Evolutionary conservation across 1,139 yeast genomes (phyloP).

Genomic region (Yamadazyma pseudoaaseri): DNA sequence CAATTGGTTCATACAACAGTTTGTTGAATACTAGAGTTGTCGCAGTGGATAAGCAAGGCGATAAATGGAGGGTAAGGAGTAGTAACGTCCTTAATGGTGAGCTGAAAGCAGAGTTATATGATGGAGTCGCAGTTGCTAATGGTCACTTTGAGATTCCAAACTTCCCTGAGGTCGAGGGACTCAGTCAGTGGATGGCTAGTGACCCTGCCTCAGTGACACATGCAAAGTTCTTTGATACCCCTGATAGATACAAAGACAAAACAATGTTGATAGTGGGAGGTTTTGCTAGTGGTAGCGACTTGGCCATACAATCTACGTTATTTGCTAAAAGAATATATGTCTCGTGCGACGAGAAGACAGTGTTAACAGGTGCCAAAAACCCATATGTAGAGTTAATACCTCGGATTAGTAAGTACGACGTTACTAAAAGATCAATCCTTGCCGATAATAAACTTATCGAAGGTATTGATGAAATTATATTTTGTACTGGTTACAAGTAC

Average conservation of each 20-base stretch:
- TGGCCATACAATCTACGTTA: slow-evolving; percentile 37
- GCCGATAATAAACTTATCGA: slow-evolving; percentile 25
- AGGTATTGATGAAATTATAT: slow-evolving; percentile 38
- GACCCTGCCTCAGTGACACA: slow-evolving; percentile 37
- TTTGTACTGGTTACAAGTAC: slow-evolving; percentile 51
- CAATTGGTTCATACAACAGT: slow-evolving; percentile 22
- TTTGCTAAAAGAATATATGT: slow-evolving; percentile 16
- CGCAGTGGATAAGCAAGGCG: slow-evolving; percentile 15
- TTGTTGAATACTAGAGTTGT: slow-evolving; percentile 6
- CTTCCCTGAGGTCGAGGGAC: slow-evolving; percentile 43
- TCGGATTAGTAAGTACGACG: slow-evolving; percentile 29
- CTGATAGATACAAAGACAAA: slow-evolving; percentile 28
- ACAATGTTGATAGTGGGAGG: slow-evolving; percentile 44
- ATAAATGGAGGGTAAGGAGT: slow-evolving; percentile 20
- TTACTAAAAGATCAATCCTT: slow-evolving; percentile 22
- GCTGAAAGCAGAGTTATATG: slow-evolving; percentile 24
- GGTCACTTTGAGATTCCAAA: slow-evolving; percentile 50
- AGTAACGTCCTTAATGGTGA: slow-evolving; percentile 5
- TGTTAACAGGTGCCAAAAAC: slow-evolving; percentile 30
- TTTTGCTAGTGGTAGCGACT: slow-evolving; percentile 47
- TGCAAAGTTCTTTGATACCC: slow-evolving; percentile 41
- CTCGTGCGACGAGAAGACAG: slow-evolving; percentile 33
- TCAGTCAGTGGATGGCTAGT: slow-evolving; percentile 33
- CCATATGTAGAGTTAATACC: slow-evolving; percentile 22
- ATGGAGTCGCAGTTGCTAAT: slow-evolving; percentile 46